Evolutionary conservation across 768 basidiomycete species (phyloP).

Genomic region (Tremella fuciformis): DNA sequence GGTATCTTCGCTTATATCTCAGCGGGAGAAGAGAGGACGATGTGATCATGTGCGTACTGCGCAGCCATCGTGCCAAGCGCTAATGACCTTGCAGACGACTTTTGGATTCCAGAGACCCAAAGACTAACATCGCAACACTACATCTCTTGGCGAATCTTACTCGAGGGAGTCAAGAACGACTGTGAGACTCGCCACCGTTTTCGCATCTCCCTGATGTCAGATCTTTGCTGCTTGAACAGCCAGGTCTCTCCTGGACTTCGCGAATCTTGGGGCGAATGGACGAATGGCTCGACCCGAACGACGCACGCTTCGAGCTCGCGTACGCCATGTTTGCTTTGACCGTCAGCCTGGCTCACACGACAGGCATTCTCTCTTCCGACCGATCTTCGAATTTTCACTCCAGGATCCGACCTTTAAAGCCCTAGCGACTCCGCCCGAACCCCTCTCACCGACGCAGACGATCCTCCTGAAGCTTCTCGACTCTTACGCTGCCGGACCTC

Average conservation of each 20-base stretch:
- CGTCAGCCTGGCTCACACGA: conserved; percentile 2
- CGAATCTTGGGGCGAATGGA: conserved; percentile 70
- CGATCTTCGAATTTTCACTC: conserved; percentile 53
- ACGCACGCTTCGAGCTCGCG: conserved; percentile 74
- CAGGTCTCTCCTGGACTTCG: conserved; percentile 61
- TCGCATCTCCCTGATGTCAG: not conserved
- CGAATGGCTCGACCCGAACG: conserved; percentile 65
- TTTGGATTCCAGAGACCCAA: conserved; percentile 64
- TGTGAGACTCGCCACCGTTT: conserved; percentile 54
- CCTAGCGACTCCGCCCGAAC: conserved; percentile 65
- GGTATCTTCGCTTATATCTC: conserved; percentile 59
- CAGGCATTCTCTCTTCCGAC: conserved; percentile 4
- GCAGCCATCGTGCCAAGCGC: conserved; percentile 46
- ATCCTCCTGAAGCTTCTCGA: conserved; percentile 84
- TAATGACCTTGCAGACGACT: conserved; percentile 50
- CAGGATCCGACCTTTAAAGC: conserved; percentile 63
- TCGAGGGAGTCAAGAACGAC: conserved; percentile 59
- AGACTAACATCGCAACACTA: conserved; percentile 62
- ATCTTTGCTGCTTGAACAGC: conserved; percentile 37
- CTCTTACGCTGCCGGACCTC: conserved; percentile 61
- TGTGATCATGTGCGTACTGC: conserved; percentile 64
- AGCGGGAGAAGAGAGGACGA: conserved; percentile 65
- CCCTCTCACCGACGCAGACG: conserved; percentile 78
- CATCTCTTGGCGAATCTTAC: conserved; percentile 73
- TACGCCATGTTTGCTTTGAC: conserved; percentile 47